Evolutionary conservation across 495 filamentous ascomycete genomes (phyloP).

Genomic region (Neurospora sp.): DNA sequence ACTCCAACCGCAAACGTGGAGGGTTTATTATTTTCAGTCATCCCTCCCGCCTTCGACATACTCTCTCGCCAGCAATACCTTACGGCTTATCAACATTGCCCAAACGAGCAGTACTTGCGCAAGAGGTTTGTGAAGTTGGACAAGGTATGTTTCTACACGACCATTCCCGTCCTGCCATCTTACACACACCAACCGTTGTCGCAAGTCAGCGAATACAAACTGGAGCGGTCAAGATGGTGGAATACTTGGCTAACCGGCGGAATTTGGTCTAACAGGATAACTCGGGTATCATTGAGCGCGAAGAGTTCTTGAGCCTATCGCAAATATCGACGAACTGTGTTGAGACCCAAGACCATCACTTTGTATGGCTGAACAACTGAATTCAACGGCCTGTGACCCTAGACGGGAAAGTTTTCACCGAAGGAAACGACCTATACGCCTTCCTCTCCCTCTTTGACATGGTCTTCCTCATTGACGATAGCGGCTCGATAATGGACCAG

Average conservation of each 20-base stretch:
- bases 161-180: neutral
- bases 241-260: neutral
- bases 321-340: constrained; percentile 81
- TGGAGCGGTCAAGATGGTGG: neutral
- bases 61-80: no score
- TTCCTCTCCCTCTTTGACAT: constrained; percentile 88
- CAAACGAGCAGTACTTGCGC: constrained; percentile 38
- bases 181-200: neutral
- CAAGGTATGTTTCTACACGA: constrained; percentile 50
- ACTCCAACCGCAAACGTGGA: no score
- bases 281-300: constrained; percentile 97
- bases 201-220: neutral
- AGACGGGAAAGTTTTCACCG: constrained; percentile 4
- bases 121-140: constrained; percentile 99
- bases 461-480: constrained; percentile 90
- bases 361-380: neutral
- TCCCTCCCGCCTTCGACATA: no score
- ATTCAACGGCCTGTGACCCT: neutral
- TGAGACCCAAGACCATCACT: no score
- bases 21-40: no score
- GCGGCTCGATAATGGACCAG: constrained; percentile 66
- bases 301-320: constrained; percentile 93
- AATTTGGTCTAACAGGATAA: constrained; percentile 55
- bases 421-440: constrained; percentile 57
- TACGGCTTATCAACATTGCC: no score